Evolutionary conservation across 108 stramenopile genomes (phyloP), one percentile per base, ranked within the genome.

Genomic region (Cyclotella cryptica): DNA sequence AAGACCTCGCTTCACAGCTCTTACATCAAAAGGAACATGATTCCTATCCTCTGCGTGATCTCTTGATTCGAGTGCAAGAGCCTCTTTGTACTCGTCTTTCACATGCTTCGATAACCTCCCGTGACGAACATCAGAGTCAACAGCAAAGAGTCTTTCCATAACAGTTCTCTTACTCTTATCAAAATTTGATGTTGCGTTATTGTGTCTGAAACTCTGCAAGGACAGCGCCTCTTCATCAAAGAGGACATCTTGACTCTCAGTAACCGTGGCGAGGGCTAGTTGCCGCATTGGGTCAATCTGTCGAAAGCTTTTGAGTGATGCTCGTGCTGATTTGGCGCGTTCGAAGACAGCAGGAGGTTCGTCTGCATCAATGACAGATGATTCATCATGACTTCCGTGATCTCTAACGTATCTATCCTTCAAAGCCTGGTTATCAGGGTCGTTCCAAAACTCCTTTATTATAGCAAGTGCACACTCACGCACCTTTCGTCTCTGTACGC

Each of bases 151-250:
- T 10, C 89, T 77, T 43, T 96, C 95, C 55, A 93, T 59, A 15
- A 92, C 42, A 18, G 85, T 90, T 72, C 94, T 78, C 59, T 87
- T 88, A 30, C 67, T 84, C 65, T 75, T 82, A 74, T 95, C 92
- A 66, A 93, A 95, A 55, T 92, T 84, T 12, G 81, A 66, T 1
- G 71, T 57, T 61, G 79, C 59, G 44, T 44, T 58, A 5, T 62
- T 53, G 1, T 90, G 89, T 30, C 84, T 51, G 61, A 89, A 93
- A 73, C 94, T 95, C 26, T 80, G 59, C 72, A 95, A 52, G 17
- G 93, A 95, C 0, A 95, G 74, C 14, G 85, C 77, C 54, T 95
- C 93, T 71, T 91, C 92, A 49, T 95, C 90, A 43, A 95, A 88
- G 8, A 86, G 30, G 14, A 73, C 41, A 71, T 64, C 21, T 59